These are phyloP conservation scores for Geotrichum ghanense DNA, from an alignment of 805 yeast species.

Conservation along the genomic window DNA sequence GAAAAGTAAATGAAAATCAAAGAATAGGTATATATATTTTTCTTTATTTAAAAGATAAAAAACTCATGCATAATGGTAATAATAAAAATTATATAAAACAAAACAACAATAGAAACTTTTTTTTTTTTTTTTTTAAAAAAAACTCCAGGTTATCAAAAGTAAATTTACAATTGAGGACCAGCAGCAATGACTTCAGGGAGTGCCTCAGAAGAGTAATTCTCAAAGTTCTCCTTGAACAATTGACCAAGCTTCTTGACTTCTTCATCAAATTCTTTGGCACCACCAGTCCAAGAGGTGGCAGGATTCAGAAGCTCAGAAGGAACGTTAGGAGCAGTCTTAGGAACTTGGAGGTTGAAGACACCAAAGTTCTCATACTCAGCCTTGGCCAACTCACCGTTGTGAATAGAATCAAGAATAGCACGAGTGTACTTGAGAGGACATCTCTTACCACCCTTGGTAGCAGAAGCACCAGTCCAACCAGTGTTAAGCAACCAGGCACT, in stretches of 20 bases:
- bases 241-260: slow-evolving; percentile 60
- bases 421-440: slow-evolving; percentile 97
- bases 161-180: slow-evolving; percentile 48
- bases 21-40: too few relatives aligned
- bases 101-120: too few relatives aligned
- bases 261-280: slow-evolving; percentile 36
- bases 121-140: too few relatives aligned
- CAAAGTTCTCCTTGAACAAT: slow-evolving; percentile 78
- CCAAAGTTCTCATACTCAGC: slow-evolving; percentile 78
- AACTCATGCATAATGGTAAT: too few relatives aligned
- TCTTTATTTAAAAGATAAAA: too few relatives aligned
- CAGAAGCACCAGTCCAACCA: slow-evolving; percentile 97
- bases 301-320: slow-evolving; percentile 85
- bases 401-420: slow-evolving; percentile 89
- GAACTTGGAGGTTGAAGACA: slow-evolving; percentile 77
- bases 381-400: slow-evolving; percentile 74
- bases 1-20: too few relatives aligned
- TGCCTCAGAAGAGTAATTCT: slow-evolving; percentile 70
- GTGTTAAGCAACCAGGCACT: slow-evolving; percentile 95
- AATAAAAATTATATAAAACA: too few relatives aligned
- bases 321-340: slow-evolving; percentile 70
- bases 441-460: slow-evolving; percentile 88
- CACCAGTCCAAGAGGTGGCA: slow-evolving; percentile 63
- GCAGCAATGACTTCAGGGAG: slow-evolving; percentile 84
- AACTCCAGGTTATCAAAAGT: too few relatives aligned